These are phyloP conservation scores for Pascua guehoae DNA, from an alignment of 1,284 basidiomycete species.

Conservation along the genomic window DNA sequence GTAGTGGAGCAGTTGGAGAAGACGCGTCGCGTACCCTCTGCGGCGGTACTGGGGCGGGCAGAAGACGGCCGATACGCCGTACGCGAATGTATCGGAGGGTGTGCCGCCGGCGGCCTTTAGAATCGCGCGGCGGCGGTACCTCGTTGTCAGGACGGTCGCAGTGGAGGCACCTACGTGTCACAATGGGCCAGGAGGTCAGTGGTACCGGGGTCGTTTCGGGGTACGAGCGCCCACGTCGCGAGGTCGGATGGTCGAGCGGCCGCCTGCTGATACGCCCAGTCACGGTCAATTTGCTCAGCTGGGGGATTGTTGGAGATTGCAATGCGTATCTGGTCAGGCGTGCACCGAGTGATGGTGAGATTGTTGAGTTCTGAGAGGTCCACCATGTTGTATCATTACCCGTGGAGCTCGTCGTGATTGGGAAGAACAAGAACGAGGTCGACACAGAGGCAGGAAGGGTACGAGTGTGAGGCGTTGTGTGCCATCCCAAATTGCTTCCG, in stretches of 20 bases:
- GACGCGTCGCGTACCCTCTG: constrained; percentile 29
- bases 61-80: constrained; percentile 33
- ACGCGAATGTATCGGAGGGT: constrained; percentile 6
- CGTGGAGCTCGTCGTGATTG: too few species aligned
- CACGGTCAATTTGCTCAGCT: background rate
- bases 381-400: too few species aligned
- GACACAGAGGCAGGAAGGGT: too few species aligned
- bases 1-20: constrained; percentile 32
- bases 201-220: constrained; percentile 16
- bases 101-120: background rate
- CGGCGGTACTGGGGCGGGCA: constrained; percentile 25
- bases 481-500: too few species aligned
- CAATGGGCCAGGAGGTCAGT: constrained; percentile 25
- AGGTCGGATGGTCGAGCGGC: background rate
- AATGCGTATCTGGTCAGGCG: constrained; percentile 3
- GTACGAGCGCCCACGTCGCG: constrained; percentile 24
- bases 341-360: constrained; percentile 19
- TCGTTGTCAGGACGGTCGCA: background rate
- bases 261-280: background rate
- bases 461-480: too few species aligned
- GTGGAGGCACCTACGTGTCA: constrained; percentile 15
- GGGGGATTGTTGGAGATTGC: background rate
- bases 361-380: background rate
- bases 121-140: background rate
- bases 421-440: too few species aligned